Evolutionary conservation across 495 filamentous ascomycete species (phyloP).

Genomic region (Penicillium goetzii): DNA sequence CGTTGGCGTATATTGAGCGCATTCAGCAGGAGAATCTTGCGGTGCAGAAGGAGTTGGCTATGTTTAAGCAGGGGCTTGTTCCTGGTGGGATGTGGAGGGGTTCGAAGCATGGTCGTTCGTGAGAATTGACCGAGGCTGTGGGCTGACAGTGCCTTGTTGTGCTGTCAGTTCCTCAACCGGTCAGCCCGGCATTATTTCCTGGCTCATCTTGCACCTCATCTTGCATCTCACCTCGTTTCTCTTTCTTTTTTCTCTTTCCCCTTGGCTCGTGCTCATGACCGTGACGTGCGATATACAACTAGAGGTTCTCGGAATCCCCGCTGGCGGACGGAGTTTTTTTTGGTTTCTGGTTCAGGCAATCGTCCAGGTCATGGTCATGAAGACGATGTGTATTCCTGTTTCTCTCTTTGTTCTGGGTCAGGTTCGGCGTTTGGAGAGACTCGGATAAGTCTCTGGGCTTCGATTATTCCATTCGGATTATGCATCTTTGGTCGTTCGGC

Average conservation of each 20-base stretch:
- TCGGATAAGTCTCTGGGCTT: not conserved
- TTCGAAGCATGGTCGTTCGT: conserved; percentile 21
- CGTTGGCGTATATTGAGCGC: conserved; percentile 70
- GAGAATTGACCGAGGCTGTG: not conserved
- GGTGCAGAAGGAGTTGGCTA: conserved; percentile 42
- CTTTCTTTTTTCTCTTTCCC: not conserved
- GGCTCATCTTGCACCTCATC: not conserved
- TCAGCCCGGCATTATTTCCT: not conserved
- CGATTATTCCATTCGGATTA: not conserved
- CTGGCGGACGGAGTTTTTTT: conserved; percentile 2
- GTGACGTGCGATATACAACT: conserved; percentile 26
- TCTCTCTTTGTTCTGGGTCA: not conserved
- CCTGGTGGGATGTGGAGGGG: conserved; percentile 40
- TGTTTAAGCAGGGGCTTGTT: conserved; percentile 42
- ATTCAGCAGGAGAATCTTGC: conserved; percentile 48
- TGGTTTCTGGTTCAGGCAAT: not conserved
- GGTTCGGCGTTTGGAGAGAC: conserved; percentile 4
- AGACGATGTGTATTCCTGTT: not conserved
- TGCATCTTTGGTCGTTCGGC: conserved; percentile 7
- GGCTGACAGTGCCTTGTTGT: not conserved
- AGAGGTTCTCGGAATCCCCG: conserved; percentile 4
- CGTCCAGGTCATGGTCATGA: conserved; percentile 4
- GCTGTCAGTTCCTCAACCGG: not conserved
- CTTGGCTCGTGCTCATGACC: conserved; percentile 22
- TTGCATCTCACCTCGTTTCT: too few relatives aligned